Percentiles rank a stretch among this genome's conserved stretches.
Evolutionary conservation across 192 early-diverging fungal species (phyloP).

Genomic region (Backusella tuberculispora): DNA sequence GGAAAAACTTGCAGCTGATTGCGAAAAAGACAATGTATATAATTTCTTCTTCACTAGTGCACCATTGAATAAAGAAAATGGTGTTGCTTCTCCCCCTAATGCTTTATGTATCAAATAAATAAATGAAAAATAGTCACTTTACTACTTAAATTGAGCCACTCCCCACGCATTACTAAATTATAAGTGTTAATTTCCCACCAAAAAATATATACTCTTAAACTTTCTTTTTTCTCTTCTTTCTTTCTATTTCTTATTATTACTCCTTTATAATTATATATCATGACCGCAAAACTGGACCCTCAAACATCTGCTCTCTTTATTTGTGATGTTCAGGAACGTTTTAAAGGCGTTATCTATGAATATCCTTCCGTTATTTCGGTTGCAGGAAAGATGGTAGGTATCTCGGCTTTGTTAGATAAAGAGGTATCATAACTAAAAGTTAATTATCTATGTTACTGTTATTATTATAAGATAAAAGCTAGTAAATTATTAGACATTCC

Average conservation of each 20-base stretch:
- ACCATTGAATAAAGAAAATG: conserved; percentile 37
- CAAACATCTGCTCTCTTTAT: conserved; percentile 83
- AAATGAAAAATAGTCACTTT: not conserved
- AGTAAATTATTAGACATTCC: conserved; percentile 79
- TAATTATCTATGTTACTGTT: not conserved
- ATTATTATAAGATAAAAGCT: conserved; percentile 59
- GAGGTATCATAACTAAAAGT: not conserved
- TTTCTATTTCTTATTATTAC: not conserved
- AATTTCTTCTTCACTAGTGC: conserved; percentile 39
- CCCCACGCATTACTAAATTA: not conserved
- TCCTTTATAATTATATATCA: conserved; percentile 16
- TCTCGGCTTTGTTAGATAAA: not conserved
- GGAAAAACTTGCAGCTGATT: conserved; percentile 35
- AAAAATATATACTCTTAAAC: not conserved
- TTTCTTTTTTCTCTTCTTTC: not conserved
- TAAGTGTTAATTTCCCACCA: not conserved
- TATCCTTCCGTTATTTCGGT: conserved; percentile 82
- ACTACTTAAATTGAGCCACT: not conserved
- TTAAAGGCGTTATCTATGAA: conserved; percentile 76
- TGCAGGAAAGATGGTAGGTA: conserved; percentile 82
- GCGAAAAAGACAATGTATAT: conserved; percentile 29
- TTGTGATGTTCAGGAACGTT: conserved; percentile 93
- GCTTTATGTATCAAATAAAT: conserved; percentile 42
- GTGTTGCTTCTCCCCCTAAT: conserved; percentile 39
- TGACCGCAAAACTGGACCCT: conserved; percentile 52